These are phyloP conservation scores for Cokeromyces recurvatus DNA, from an alignment of 371 early-diverging fungal genomes.

Conservation along the genomic window DNA sequence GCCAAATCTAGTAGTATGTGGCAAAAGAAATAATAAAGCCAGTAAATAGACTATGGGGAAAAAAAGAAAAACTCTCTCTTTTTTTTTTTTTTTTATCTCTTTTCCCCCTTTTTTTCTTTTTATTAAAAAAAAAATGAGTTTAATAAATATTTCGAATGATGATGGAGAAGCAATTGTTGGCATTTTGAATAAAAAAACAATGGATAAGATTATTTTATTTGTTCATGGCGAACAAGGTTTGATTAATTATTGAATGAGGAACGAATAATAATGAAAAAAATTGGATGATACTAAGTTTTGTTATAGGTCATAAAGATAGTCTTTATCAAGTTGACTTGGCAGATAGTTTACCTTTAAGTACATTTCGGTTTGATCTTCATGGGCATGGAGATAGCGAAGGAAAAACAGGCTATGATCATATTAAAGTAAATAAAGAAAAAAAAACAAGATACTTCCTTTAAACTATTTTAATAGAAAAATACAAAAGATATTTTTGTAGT, in stretches of 20 bases:
- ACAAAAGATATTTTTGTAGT: slow-evolving; percentile 42
- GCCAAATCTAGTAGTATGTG: too few species aligned
- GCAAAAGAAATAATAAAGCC: too few species aligned
- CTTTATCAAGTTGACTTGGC: slow-evolving; percentile 46
- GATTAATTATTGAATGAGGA: too few species aligned
- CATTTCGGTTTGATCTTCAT: slow-evolving; percentile 49
- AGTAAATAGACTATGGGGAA: too few species aligned
- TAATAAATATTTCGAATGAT: slow-evolving; percentile 9
- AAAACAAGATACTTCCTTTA: neutral
- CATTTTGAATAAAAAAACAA: slow-evolving; percentile 10
- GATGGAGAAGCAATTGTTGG: slow-evolving; percentile 12
- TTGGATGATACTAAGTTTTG: too few species aligned
- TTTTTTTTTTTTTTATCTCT: too few species aligned
- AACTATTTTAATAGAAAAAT: slow-evolving; percentile 23
- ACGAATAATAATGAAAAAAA: too few species aligned
- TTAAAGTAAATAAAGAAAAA: too few species aligned
- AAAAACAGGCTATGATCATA: slow-evolving; percentile 34
- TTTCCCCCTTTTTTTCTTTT: too few species aligned
- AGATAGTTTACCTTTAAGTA: slow-evolving; percentile 36
- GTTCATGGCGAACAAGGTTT: slow-evolving; percentile 28
- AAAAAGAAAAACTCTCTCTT: too few species aligned
- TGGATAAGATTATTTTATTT: slow-evolving; percentile 11
- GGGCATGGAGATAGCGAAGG: slow-evolving; percentile 51
- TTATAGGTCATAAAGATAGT: slow-evolving; percentile 46
- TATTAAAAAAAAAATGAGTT: too few species aligned